Conservation (phyloP, 345 rosid genomes). For the Rhizophora apiculata region DNA sequence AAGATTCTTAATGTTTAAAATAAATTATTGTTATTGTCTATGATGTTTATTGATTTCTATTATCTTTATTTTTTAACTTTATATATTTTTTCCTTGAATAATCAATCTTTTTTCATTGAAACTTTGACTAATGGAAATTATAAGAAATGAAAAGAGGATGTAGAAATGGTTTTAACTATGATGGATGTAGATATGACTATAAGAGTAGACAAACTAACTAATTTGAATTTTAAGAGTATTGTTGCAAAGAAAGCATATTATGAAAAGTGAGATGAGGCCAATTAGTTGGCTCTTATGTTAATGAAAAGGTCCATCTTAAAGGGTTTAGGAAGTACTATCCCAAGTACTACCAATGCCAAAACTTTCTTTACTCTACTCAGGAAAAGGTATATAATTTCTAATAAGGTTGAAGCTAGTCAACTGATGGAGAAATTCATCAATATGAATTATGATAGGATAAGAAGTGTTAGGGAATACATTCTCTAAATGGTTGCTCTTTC, state of each 20-base stretch:
- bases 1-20: no score
- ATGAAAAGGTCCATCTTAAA: constrained; percentile 1
- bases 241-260: neutral
- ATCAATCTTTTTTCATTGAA: no score
- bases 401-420: neutral
- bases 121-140: no score
- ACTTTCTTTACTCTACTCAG: neutral
- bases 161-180: no score
- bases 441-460: neutral
- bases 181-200: no score
- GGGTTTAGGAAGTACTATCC: neutral
- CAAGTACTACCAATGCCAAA: neutral
- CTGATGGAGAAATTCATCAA: neutral
- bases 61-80: no score
- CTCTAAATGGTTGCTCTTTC: neutral
- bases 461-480: neutral
- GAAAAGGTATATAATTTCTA: neutral
- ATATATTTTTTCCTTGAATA: no score
- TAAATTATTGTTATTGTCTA: no score
- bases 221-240: neutral
- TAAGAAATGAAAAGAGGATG: no score
- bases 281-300: neutral
- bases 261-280: neutral
- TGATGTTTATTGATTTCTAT: no score
- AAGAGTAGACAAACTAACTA: no score